Conservation (phyloP, 2,329 filamentous ascomycete genomes). For the Diplocarpon rosae region DNA sequence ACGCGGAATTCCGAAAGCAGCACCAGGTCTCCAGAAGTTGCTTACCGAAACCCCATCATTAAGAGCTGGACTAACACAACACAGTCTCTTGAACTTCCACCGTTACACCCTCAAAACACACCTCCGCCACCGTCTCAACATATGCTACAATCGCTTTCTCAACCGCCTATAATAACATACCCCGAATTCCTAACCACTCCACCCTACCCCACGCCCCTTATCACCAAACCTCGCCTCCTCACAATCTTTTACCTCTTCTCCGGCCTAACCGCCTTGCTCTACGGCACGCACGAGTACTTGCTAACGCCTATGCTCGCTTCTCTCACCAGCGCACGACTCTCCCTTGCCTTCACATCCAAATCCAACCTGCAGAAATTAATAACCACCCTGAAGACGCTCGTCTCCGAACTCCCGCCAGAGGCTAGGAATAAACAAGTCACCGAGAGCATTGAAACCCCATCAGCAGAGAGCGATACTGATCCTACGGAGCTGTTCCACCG, state of each 20-base stretch:
- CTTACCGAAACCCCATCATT: neutral
- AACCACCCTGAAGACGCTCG: constrained; percentile 40
- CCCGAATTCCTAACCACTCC: constrained; percentile 56
- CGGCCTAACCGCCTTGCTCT: constrained; percentile 50
- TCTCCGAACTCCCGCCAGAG: constrained; percentile 47
- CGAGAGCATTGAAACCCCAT: constrained; percentile 26
- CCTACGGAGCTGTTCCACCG: constrained; percentile 74
- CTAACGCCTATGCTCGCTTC: constrained; percentile 48
- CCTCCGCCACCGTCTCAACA: constrained; percentile 5
- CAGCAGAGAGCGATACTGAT: constrained; percentile 40
- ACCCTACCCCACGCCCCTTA: constrained; percentile 44
- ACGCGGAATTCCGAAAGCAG: constrained; percentile 21
- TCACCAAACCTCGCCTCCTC: constrained; percentile 48
- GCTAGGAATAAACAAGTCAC: constrained; percentile 15
- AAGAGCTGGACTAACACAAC: neutral
- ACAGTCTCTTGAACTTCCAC: constrained; percentile 1
- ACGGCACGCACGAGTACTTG: constrained; percentile 60
- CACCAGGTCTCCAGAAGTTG: constrained; percentile 1
- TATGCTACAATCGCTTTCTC: constrained; percentile 28
- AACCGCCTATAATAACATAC: constrained; percentile 52
- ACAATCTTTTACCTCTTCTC: constrained; percentile 48
- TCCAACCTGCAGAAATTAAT: constrained; percentile 41
- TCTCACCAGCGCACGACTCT: constrained; percentile 40
- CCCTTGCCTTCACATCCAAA: constrained; percentile 38
- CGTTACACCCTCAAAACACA: neutral